Base-by-base conservation (phyloP, 2,329 filamentous ascomycete species). In the Botrytis cinerea region DNA sequence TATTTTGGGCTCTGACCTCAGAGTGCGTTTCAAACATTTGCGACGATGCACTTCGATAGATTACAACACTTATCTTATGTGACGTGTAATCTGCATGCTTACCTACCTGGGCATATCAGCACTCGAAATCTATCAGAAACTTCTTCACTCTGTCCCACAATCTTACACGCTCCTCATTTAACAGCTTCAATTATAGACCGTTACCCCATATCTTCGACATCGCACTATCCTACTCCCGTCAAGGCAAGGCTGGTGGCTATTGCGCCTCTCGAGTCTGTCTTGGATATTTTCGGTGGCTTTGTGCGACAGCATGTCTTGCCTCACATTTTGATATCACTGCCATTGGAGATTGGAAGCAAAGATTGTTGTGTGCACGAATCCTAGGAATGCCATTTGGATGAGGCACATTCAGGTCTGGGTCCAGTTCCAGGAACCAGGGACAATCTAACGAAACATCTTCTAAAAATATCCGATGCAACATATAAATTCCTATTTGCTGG, bases 161-260 rank as follows among this genome's bases (percentile, higher is more conserved):
- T 64, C 40, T 64, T 28, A 63, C 60, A 32, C 40, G 35, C 63
- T n/a, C n/a, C 20, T 18, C 9, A 48, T 66, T 35, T 38, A 28
- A 18, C 40, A 57, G 35, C 14, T n/a, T 68, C 46, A 43, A 57
- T 43, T 32, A 43, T 43, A 57, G 66, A 68, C 48, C 25, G 12
- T 45, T 57, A 45, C 66, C 66, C 48, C 66, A 45, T 57, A 43
- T 45, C 66, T 16, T 22, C 35, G 35, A 32, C 14, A 25, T 38
- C n/a, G 12, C 57, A 46, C 68, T 38, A 38, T 51, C 25, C 40
- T 40, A 32, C 60, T 73, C 59, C 48, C n/a, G 71, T 70, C 18
- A 70, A 69, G 22, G 60, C 72, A 73, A 73, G 72, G 59, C 57
- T 63, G 72, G 64, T 59, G 38, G 63, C 46, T 28, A 73, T 40